Evolutionary conservation across 2,329 filamentous ascomycete species (phyloP).

Genomic region (Furcasterigmium furcatum): DNA sequence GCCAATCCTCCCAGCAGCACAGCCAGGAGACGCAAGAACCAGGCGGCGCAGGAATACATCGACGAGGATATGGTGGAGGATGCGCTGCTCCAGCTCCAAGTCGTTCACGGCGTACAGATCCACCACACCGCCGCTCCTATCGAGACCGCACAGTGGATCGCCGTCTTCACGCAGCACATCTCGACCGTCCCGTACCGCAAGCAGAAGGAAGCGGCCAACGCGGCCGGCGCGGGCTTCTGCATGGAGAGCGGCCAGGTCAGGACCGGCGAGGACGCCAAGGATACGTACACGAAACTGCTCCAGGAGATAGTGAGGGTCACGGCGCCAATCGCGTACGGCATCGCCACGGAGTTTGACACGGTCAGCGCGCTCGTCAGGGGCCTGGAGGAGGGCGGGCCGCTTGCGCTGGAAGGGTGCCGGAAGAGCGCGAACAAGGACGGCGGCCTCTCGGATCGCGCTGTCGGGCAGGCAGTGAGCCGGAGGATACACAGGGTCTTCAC

Average conservation of each 20-base stretch:
- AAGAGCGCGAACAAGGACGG: constrained; percentile 58
- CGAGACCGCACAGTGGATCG: constrained; percentile 72
- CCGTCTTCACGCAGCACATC: constrained; percentile 73
- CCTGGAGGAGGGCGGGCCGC: constrained; percentile 56
- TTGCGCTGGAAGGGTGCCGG: constrained; percentile 57
- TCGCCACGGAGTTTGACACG: constrained; percentile 57
- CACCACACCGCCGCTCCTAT: constrained; percentile 61
- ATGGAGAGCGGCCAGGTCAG: constrained; percentile 77
- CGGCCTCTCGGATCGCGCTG: constrained; percentile 45
- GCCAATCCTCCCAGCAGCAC: not conserved
- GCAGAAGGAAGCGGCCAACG: constrained; percentile 42
- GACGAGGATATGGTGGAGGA: constrained; percentile 70
- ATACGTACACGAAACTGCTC: constrained; percentile 73
- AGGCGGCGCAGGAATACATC: constrained; percentile 44
- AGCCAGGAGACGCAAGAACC: constrained; percentile 34
- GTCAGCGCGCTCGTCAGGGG: constrained; percentile 56
- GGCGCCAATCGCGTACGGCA: constrained; percentile 67
- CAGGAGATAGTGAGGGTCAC: constrained; percentile 73
- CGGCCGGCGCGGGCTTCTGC: constrained; percentile 64
- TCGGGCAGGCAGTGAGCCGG: constrained; percentile 57
- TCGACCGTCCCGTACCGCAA: constrained; percentile 71
- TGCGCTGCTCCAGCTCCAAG: constrained; percentile 66
- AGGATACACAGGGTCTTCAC: constrained; percentile 60
- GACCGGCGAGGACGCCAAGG: constrained; percentile 59
- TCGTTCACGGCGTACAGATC: constrained; percentile 63